phyloP scores from a whole-genome alignment of 2,329 filamentous ascomycete species.

The Simplicillium aogashimaense region DNA sequence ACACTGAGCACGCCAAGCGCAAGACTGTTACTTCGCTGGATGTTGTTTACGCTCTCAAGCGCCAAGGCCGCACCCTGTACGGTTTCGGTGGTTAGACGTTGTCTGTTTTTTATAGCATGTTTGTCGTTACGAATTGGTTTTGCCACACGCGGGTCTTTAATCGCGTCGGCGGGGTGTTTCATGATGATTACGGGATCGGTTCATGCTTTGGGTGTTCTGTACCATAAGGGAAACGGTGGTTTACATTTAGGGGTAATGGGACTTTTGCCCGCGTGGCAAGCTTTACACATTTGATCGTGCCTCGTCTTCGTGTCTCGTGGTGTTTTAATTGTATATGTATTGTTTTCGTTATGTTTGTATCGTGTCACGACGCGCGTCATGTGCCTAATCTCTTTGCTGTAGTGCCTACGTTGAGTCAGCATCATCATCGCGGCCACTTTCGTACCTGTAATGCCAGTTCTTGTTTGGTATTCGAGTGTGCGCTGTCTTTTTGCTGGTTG shows the following conservation, averaged over 20 bases:
- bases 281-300: conserved; percentile 9
- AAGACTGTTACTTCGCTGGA: conserved; percentile 58
- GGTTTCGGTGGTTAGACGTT: conserved; percentile 62
- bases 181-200: conserved; percentile 31
- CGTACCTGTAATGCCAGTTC: too few relatives aligned
- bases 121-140: conserved; percentile 23
- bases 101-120: conserved; percentile 16
- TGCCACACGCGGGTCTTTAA: conserved; percentile 10
- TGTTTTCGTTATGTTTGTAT: too few relatives aligned
- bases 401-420: too few relatives aligned
- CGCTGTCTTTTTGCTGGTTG: too few relatives aligned
- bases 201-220: conserved; percentile 33
- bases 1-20: conserved; percentile 63
- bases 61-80: conserved; percentile 60
- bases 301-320: too few relatives aligned
- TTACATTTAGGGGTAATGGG: conserved; percentile 25
- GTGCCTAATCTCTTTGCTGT: too few relatives aligned
- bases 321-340: too few relatives aligned
- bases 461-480: too few relatives aligned
- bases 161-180: conserved; percentile 23
- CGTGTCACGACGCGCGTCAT: too few relatives aligned
- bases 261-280: conserved; percentile 15
- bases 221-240: conserved; percentile 29
- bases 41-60: conserved; percentile 50
- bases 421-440: too few relatives aligned